Evolutionary conservation across 306 rosid genomes (phyloP).

Genomic region (Mimosa bimucronata): DNA sequence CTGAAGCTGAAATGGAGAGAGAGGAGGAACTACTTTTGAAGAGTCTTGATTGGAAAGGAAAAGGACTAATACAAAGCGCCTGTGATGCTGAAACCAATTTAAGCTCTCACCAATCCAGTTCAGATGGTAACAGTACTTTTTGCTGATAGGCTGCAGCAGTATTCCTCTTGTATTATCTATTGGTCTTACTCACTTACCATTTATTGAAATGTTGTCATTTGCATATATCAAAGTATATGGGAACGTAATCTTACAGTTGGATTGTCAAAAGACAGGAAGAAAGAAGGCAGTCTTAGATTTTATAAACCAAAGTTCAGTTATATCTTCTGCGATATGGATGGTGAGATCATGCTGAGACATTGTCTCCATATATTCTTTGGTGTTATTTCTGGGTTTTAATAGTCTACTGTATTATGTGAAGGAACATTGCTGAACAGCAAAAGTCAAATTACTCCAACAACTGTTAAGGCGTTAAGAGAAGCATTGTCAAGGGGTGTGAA

Average conservation of each 20-base stretch:
- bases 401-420: conserved; percentile 42
- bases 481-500: conserved; percentile 84
- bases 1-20: conserved; percentile 89
- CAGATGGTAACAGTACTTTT: conserved; percentile 52
- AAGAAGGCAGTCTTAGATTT: conserved; percentile 82
- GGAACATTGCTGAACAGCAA: conserved; percentile 91
- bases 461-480: conserved; percentile 75
- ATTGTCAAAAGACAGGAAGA: conserved; percentile 89
- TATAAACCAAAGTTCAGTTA: conserved; percentile 85
- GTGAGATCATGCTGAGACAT: conserved; percentile 47
- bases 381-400: conserved; percentile 38
- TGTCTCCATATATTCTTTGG: conserved; percentile 18
- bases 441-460: conserved; percentile 70
- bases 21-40: conserved; percentile 79
- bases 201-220: background rate
- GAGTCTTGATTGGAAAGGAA: conserved; percentile 86
- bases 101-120: conserved; percentile 40
- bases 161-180: conserved; percentile 5
- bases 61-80: conserved; percentile 86
- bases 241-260: conserved; percentile 60
- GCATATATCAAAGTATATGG: conserved; percentile 27
- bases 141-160: background rate
- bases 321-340: conserved; percentile 98
- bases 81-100: conserved; percentile 52
- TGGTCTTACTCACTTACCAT: background rate